A percentile compares a stretch with the other conserved stretches of the same genome.
phyloP scores from a whole-genome alignment of 495 filamentous ascomycete species.

The Hypoxylon cercidicola region DNA sequence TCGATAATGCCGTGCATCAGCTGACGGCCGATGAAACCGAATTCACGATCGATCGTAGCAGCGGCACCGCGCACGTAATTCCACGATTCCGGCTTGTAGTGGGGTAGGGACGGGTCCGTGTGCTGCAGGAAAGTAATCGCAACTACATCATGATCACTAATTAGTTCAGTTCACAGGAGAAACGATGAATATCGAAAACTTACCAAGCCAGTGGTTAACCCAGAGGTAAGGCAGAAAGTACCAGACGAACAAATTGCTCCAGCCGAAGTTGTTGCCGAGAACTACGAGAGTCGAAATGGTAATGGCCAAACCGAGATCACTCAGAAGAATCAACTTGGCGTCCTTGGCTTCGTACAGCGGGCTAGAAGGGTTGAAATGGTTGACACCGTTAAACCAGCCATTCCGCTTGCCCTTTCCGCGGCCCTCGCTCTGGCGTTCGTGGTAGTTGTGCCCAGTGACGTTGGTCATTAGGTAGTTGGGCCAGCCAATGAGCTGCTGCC shows the following conservation, averaged over 20 bases:
- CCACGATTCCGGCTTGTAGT: constrained; percentile 81
- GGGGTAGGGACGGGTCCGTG: constrained; percentile 86
- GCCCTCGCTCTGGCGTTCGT: constrained; percentile 84
- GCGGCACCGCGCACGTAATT: constrained; percentile 87
- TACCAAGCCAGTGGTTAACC: constrained; percentile 98
- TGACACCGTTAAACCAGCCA: constrained; percentile 81
- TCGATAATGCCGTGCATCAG: constrained; percentile 93
- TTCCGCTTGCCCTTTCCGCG: constrained; percentile 91
- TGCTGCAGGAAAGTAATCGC: constrained; percentile 92
- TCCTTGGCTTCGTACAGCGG: constrained; percentile 94
- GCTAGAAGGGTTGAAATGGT: constrained; percentile 90
- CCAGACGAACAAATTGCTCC: constrained; percentile 88
- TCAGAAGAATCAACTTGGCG: constrained; percentile 80
- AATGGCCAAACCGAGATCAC: constrained; percentile 80
- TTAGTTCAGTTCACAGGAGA: constrained; percentile 6
- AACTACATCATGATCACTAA: constrained; percentile 61
- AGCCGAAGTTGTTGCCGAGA: constrained; percentile 78
- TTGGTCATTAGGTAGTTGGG: constrained; percentile 85
- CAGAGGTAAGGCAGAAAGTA: constrained; percentile 94
- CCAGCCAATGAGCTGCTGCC: constrained; percentile 93
- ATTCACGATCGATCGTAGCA: constrained; percentile 88
- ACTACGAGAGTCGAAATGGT: constrained; percentile 64
- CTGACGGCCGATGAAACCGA: constrained; percentile 86
- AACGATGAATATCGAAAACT: constrained; percentile 43
- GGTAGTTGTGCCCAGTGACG: constrained; percentile 93